Evolutionary conservation across 2,329 filamentous ascomycete genomes (phyloP), one percentile per base, ranked within the genome.

Genomic region (Fusarium compactum): DNA sequence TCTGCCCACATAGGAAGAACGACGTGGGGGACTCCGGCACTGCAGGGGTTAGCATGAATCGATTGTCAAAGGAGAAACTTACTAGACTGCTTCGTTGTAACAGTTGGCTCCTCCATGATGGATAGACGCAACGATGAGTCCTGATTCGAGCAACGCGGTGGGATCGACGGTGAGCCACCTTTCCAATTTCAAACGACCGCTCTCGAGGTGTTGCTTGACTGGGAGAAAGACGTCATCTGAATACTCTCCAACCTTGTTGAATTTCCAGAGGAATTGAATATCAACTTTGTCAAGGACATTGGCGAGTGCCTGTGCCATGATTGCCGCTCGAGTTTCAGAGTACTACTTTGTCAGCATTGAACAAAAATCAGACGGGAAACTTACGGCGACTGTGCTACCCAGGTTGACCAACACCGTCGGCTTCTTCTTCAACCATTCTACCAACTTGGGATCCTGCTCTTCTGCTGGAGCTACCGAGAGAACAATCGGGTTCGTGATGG

Each of bases 381-480:
- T 29, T 48, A 71, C 64, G 2, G 22, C 40, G 12, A 73, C 40
- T 15, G 47, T 75, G 5, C 82, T 85, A 0, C 85, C 85, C 0
- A 87, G 77, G 56, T 84, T 86, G 11, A 87, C 79, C 15, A 87
- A 76, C 0, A 86, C 73, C 0, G 85, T 86, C 3, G 83, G 82
- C 0, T 72, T 72, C 10, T 72, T 73, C 2, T 75, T 73, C 15
- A 87, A 65, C 85, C 85, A 87, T 1, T 47, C 34, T 2, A 78
- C 77, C 29, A 87, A 72, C 41, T 82, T 80, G 0, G 81, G 76
- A 44, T 87, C 85, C 4, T 80, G 75, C 18, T 81, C 76, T n/a
- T 73, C 59, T 0, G 84, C 77, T 0, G 81, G 70, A 3, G 73
- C 65, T 1, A 77, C 74, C 0, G 81, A 78, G 0, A 84, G 74